Conservation (phyloP, 2,329 filamentous ascomycete genomes). For the Aspergillus thermomutatus region DNA sequence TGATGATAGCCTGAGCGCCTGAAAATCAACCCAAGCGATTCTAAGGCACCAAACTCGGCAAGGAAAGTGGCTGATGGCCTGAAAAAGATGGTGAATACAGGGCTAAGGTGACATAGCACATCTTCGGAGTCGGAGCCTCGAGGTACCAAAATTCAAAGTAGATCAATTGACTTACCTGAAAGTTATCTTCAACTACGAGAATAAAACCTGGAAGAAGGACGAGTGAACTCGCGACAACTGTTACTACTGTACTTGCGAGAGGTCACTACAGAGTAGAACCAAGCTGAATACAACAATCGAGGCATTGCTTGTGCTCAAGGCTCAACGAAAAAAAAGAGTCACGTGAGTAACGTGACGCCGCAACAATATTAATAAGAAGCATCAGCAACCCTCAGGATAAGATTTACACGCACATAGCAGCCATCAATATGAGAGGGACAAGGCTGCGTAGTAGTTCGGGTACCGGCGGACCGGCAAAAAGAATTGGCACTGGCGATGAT, state of each 20-base stretch:
- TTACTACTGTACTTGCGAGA: neutral
- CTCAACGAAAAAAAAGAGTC: neutral
- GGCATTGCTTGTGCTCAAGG: conserved; percentile 1
- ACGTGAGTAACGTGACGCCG: neutral
- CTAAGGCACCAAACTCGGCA: conserved; percentile 16
- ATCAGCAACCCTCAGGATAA: neutral
- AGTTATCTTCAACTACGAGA: neutral
- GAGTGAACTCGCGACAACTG: neutral
- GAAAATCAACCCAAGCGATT: conserved; percentile 2
- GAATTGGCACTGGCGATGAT: conserved; percentile 2
- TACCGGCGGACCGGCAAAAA: conserved; percentile 3
- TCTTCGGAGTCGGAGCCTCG: neutral
- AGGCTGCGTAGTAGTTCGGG: neutral
- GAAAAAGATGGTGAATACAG: neutral
- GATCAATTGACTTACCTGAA: neutral
- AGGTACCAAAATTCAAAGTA: neutral
- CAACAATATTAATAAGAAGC: neutral
- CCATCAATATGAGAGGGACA: neutral
- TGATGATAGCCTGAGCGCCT: conserved; percentile 19
- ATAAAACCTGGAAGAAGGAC: neutral
- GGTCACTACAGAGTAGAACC: neutral
- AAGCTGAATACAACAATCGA: neutral
- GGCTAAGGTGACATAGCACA: neutral
- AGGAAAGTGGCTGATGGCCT: conserved; percentile 1
- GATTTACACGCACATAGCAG: neutral